phyloP scores from a whole-genome alignment of 106 monocot species.

The Acorus calamus region DNA sequence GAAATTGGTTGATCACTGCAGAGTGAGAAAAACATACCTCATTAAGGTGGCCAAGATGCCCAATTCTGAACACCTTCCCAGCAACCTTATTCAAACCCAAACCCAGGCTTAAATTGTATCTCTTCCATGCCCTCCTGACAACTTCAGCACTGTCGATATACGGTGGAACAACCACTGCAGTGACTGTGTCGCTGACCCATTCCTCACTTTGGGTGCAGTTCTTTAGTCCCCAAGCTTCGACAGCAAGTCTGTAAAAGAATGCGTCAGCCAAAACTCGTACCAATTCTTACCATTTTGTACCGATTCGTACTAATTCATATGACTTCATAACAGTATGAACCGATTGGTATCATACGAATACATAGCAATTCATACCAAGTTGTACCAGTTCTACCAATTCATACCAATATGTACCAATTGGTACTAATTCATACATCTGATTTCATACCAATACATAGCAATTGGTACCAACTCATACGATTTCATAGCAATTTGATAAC shows the following conservation, averaged over 20 bases:
- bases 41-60: constrained; percentile 82
- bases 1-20: background rate
- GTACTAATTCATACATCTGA: no score
- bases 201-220: constrained; percentile 90
- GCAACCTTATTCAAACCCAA: constrained; percentile 85
- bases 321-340: no score
- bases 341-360: no score
- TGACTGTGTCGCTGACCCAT: constrained; percentile 84
- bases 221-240: constrained; percentile 96
- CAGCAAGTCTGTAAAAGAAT: constrained; percentile 44
- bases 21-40: constrained; percentile 34
- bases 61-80: constrained; percentile 90
- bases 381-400: no score
- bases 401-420: no score
- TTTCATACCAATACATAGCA: no score
- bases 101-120: constrained; percentile 90
- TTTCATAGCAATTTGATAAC: no score
- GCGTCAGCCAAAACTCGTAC: no score
- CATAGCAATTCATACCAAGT: no score
- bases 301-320: no score
- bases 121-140: constrained; percentile 73
- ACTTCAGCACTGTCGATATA: constrained; percentile 74
- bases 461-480: no score
- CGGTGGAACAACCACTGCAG: constrained; percentile 72
- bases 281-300: no score